Percentiles rank a stretch among this genome's conserved stretches.
Conservation (phyloP, 2,329 filamentous ascomycete genomes). For the Hymenoscyphus salicellus region DNA sequence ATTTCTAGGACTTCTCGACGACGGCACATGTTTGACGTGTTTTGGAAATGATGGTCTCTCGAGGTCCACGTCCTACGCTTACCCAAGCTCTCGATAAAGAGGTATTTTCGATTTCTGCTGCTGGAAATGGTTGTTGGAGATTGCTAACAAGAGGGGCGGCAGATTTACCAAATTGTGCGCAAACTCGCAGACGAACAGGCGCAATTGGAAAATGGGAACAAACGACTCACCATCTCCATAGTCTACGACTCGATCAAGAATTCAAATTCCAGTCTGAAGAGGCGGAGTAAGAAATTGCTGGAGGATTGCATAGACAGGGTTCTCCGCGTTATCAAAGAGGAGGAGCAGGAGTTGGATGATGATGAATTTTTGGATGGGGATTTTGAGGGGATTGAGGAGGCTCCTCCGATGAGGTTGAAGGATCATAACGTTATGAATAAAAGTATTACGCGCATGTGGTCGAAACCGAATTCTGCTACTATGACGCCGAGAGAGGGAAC, state of each 20-base stretch:
- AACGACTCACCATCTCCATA: conserved; percentile 54
- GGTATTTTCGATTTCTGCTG: conserved; percentile 35
- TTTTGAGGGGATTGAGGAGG: conserved; percentile 47
- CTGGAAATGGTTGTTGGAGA: neutral
- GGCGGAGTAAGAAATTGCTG: conserved; percentile 75
- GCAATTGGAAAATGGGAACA: conserved; percentile 45
- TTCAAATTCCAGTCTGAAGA: conserved; percentile 82
- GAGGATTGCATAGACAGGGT: conserved; percentile 85
- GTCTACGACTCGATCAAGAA: conserved; percentile 78
- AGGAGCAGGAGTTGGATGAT: conserved; percentile 43
- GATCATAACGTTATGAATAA: conserved; percentile 63
- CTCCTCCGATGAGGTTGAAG: conserved; percentile 28
- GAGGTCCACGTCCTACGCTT: conserved; percentile 46
- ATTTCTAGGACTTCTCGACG: neutral
- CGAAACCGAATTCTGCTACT: conserved; percentile 35
- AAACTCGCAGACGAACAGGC: conserved; percentile 69
- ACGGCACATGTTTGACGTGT: conserved; percentile 5
- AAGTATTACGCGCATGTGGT: conserved; percentile 60
- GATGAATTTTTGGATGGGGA: conserved; percentile 48
- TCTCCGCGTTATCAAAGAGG: conserved; percentile 65
- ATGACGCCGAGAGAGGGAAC: conserved; percentile 26
- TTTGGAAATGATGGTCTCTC: conserved; percentile 30
- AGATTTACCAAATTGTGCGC: conserved; percentile 74
- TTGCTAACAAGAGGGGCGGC: conserved; percentile 17
- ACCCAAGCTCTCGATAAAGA: conserved; percentile 62